Conservation (phyloP, 805 yeast genomes). For the Metschnikowia sp. region DNA sequence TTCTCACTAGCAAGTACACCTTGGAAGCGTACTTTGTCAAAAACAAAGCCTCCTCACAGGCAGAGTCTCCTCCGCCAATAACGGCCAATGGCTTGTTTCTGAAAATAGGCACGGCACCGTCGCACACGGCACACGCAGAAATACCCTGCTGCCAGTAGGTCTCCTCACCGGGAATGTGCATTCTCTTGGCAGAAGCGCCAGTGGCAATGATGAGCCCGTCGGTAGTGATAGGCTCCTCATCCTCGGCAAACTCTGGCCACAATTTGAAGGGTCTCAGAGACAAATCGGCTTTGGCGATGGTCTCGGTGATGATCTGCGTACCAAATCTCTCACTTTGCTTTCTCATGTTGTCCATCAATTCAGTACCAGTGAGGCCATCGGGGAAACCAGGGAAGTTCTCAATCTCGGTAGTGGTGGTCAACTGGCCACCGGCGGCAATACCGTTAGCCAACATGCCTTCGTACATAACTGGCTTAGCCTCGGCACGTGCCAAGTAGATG, state of each 20-base stretch:
- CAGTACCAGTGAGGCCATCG: slow-evolving; percentile 80
- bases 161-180: slow-evolving; percentile 94
- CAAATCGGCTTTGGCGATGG: slow-evolving; percentile 88
- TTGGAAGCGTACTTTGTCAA: slow-evolving; percentile 97
- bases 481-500: slow-evolving; percentile 94
- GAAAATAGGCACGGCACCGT: slow-evolving; percentile 98
- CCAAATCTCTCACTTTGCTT: slow-evolving; percentile 86
- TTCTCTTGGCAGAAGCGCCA: slow-evolving; percentile 97
- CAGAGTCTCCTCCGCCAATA: slow-evolving; percentile 99
- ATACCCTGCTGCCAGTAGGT: slow-evolving; percentile 99
- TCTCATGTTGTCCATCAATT: slow-evolving; percentile 92
- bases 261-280: slow-evolving; percentile 88
- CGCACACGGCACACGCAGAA: slow-evolving; percentile 99
- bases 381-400: slow-evolving; percentile 99
- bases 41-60: slow-evolving; percentile 98
- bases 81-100: slow-evolving; percentile 98
- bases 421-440: slow-evolving; percentile 97
- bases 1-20: slow-evolving; percentile 90
- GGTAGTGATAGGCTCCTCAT: slow-evolving; percentile 83
- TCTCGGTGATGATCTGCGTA: slow-evolving; percentile 91
- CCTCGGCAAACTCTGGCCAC: slow-evolving; percentile 96
- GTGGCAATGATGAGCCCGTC: slow-evolving; percentile 94
- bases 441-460: slow-evolving; percentile 98
- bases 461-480: slow-evolving; percentile 85
- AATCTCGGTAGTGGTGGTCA: slow-evolving; percentile 97